Percentiles rank a stretch among this genome's conserved stretches.
Conservation (phyloP, 2,329 filamentous ascomycete species). For the Leptographium radiaticola region DNA sequence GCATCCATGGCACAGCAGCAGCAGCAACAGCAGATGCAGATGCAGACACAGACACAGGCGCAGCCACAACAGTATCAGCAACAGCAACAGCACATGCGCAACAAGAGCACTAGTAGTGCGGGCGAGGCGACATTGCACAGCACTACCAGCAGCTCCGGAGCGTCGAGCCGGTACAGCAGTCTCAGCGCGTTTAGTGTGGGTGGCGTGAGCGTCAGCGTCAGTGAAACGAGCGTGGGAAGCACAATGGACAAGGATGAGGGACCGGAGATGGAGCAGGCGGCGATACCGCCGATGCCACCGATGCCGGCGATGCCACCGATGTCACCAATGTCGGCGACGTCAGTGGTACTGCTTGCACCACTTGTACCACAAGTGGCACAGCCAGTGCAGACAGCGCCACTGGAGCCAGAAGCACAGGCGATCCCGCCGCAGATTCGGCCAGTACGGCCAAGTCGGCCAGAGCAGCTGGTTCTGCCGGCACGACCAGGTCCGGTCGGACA, state of each 20-base stretch:
- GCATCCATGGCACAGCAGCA: not conserved
- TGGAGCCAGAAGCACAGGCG: not conserved
- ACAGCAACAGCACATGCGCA: conserved; percentile 6
- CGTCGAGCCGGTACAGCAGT: conserved; percentile 1
- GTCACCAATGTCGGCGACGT: not conserved
- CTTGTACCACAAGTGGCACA: not conserved
- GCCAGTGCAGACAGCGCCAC: not conserved
- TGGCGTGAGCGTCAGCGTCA: conserved; percentile 1
- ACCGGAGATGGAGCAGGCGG: not conserved
- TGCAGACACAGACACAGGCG: not conserved
- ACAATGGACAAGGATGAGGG: not conserved
- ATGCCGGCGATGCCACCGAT: not conserved
- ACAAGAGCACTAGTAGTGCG: conserved; percentile 9
- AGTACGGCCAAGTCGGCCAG: not conserved
- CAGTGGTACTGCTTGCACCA: not conserved
- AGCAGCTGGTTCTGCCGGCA: not conserved
- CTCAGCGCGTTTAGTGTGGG: conserved; percentile 1
- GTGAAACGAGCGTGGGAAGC: conserved; percentile 1
- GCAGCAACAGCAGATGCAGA: not conserved
- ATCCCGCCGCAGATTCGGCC: not conserved
- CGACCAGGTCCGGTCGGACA: not conserved
- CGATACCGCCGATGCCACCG: not conserved
- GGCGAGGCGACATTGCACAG: conserved; percentile 5
- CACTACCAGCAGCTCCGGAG: not conserved
- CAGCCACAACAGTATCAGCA: not conserved